A percentile compares a stretch with the other conserved stretches of the same genome.
These are phyloP conservation scores for Talaromyces sp. DNA, from an alignment of 2,329 filamentous ascomycete genomes.

Conservation along the genomic window DNA sequence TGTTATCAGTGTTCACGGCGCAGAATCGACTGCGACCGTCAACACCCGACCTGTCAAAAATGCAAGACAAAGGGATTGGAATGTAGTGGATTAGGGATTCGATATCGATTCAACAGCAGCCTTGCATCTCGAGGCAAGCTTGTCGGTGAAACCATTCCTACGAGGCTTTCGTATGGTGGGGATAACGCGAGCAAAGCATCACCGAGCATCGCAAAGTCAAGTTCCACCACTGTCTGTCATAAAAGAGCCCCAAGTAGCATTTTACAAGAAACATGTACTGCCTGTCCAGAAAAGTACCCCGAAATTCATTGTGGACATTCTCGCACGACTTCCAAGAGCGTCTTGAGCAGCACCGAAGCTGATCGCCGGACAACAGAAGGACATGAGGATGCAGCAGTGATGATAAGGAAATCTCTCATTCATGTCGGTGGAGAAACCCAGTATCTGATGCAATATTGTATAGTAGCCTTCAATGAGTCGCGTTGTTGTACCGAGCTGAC, in stretches of 20 bases:
- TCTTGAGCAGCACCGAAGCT: too few species aligned
- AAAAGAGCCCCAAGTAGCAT: too few species aligned
- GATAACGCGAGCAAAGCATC: background rate
- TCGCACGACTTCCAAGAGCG: too few species aligned
- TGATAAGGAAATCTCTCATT: background rate
- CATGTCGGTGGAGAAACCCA: background rate
- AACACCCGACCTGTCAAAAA: background rate
- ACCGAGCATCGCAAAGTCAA: background rate
- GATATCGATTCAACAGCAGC: background rate
- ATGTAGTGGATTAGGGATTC: background rate
- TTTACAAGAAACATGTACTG: background rate
- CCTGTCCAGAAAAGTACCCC: background rate
- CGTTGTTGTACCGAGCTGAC: background rate
- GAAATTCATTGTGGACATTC: too few species aligned
- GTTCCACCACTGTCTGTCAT: background rate
- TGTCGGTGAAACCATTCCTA: background rate
- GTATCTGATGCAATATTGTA: background rate
- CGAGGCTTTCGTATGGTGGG: background rate
- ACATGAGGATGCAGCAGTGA: background rate
- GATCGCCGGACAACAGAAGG: background rate
- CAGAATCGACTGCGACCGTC: constrained; percentile 6
- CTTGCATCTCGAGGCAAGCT: background rate
- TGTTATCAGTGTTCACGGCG: constrained; percentile 9
- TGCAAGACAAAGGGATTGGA: background rate
- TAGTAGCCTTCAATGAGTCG: background rate